Base-by-base conservation (phyloP, 208 protist genomes). In the Leishmania turanica region DNA sequence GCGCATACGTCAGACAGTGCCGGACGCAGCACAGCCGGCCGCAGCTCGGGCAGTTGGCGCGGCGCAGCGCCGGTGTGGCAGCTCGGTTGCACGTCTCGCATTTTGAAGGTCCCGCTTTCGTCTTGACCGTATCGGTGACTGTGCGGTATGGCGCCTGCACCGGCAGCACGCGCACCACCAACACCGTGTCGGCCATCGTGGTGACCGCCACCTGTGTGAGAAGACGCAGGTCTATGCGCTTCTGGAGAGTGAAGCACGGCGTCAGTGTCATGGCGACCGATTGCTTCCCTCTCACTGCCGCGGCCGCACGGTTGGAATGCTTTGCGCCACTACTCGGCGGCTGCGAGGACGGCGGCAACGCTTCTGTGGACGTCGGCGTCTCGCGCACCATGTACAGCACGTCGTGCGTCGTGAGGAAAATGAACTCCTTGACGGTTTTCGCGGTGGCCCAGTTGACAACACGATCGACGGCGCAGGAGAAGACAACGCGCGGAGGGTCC, bases 41-140 rank as follows among this genome's bases (percentile, higher is more conserved):
- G 72, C 92, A 96, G 45, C 90, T 88, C 17, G 90, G 89, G 75
- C 92, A 96, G 78, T 96, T 91, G 40, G 85, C 85, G 4, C 89
- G 93, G 60, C 83, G 88, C 77, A 91, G 80, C 37, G 89, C 86
- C 53, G 82, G 77, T 37, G 85, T 84, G 24, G 85, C 79, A 6
- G 13, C 40, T 2, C 74, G 68, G n/a, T 66, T 58, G 74, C 88
- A 89, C 42, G 68, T 58, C 75, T 91, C 82, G 75, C 82, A 86
- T 70, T 79, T 75, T 53, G 47, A 77, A 47, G 82, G 78, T 24
- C 82, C 78, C 17, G 72, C 40, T 47, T 79, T 82, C 4, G 82
- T 80, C 56, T 71, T 66, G 24, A 80, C 66, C 17, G 82, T 86
- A 49, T 86, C 49, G 13, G 84, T 27, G 19, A 93, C 81, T 8